Conservation (phyloP, 2,329 filamentous ascomycete species). For the Colletotrichum aenigma region DNA sequence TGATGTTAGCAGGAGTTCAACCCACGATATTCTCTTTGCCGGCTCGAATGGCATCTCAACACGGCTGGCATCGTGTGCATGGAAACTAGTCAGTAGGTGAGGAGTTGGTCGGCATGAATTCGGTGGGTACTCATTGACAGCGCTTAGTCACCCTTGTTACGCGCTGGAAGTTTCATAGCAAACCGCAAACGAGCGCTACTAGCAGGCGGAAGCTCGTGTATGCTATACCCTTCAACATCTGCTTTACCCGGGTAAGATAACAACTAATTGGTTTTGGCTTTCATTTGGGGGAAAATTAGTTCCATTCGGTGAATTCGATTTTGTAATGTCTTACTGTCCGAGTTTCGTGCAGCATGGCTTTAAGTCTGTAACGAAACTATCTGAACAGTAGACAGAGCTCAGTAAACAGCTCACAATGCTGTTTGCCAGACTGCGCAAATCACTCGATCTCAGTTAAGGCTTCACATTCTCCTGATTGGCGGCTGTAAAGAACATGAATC, state of each 20-base stretch:
- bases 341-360: neutral
- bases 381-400: neutral
- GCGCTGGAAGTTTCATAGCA: neutral
- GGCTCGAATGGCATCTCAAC: neutral
- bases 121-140: neutral
- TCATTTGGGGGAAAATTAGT: rapidly evolving
- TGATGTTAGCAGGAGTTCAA: neutral
- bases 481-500: neutral
- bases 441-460: rapidly evolving
- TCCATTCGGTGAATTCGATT: too few species aligned
- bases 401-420: neutral
- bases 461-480: neutral
- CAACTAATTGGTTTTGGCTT: too few species aligned
- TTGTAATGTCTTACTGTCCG: too few species aligned
- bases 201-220: neutral
- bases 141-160: neutral
- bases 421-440: neutral
- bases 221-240: neutral
- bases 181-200: neutral
- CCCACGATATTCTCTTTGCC: neutral
- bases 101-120: neutral
- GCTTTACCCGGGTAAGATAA: neutral
- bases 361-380: neutral
- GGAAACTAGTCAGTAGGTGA: neutral
- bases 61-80: neutral